Evolutionary conservation across 495 filamentous ascomycete species (phyloP).

Genomic region (Podospora appendiculata): DNA sequence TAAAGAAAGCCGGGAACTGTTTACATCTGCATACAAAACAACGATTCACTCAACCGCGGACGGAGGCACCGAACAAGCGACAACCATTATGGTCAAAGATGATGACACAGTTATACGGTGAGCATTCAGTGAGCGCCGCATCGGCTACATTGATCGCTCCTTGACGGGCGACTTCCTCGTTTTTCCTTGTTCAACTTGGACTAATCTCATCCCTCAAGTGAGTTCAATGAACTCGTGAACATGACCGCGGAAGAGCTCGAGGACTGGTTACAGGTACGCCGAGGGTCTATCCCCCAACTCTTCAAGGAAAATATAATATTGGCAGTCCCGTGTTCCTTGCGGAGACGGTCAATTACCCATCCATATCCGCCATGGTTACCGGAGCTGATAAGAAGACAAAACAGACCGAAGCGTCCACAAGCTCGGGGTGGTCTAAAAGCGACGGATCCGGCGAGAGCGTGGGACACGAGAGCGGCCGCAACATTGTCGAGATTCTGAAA

Average conservation of each 20-base stretch:
- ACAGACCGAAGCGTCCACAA: constrained; percentile 39
- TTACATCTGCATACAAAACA: no score
- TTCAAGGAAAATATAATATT: no score
- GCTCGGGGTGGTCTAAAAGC: constrained; percentile 49
- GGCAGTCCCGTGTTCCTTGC: no score
- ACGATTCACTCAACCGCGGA: no score
- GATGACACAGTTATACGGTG: constrained; percentile 4
- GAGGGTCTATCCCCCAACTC: no score
- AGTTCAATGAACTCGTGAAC: constrained; percentile 64
- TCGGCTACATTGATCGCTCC: no score
- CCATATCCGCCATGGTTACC: not conserved
- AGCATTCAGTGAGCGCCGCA: not conserved
- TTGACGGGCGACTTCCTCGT: not conserved
- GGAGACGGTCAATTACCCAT: not conserved
- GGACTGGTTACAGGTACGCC: constrained; percentile 45
- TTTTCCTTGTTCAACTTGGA: not conserved
- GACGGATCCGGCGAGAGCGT: constrained; percentile 55
- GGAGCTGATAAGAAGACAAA: no score
- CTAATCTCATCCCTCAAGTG: constrained; percentile 26
- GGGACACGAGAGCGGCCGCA: constrained; percentile 58
- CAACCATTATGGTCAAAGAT: constrained; percentile 8
- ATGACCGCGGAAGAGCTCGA: constrained; percentile 55
- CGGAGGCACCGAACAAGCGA: not conserved
- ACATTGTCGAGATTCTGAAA: constrained; percentile 57
- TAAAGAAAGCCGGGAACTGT: no score